phyloP scores from a whole-genome alignment of 2,329 filamentous ascomycete genomes.

The Passalora sequoiae region DNA sequence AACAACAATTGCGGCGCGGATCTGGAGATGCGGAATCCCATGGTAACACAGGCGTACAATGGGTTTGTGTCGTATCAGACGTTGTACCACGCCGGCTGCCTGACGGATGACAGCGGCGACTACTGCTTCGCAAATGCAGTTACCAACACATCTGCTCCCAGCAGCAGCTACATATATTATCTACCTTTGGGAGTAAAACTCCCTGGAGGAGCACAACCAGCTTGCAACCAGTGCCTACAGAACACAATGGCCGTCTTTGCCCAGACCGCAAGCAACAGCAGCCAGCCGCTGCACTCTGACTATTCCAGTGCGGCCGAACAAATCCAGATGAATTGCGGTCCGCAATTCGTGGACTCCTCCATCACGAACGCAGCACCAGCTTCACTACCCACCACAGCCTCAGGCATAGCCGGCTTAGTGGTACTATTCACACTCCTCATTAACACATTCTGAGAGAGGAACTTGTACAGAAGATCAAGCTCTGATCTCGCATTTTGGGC shows the following conservation, averaged over 20 bases:
- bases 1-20: conserved; percentile 66
- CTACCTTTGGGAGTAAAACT: conserved; percentile 71
- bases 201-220: conserved; percentile 62
- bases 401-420: conserved; percentile 1
- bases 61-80: conserved; percentile 73
- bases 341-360: conserved; percentile 41
- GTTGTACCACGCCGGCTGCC: conserved; percentile 74
- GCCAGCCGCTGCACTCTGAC: conserved; percentile 60
- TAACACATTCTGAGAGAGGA: conserved; percentile 1
- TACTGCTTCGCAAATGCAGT: conserved; percentile 79
- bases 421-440: conserved; percentile 7
- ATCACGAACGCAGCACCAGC: conserved; percentile 5
- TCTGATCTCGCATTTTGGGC: conserved; percentile 27
- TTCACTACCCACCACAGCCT: neutral
- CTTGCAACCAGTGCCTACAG: conserved; percentile 69
- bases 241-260: conserved; percentile 80
- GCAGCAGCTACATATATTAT: conserved; percentile 78
- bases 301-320: conserved; percentile 68
- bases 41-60: conserved; percentile 68
- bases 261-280: conserved; percentile 59
- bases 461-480: conserved; percentile 23
- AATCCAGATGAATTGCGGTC: conserved; percentile 62
- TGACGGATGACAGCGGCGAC: conserved; percentile 54
- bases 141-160: conserved; percentile 64
- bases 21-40: conserved; percentile 59